phyloP scores from a whole-genome alignment of 306 rosid genomes.

The Gastrolobium villosum region DNA sequence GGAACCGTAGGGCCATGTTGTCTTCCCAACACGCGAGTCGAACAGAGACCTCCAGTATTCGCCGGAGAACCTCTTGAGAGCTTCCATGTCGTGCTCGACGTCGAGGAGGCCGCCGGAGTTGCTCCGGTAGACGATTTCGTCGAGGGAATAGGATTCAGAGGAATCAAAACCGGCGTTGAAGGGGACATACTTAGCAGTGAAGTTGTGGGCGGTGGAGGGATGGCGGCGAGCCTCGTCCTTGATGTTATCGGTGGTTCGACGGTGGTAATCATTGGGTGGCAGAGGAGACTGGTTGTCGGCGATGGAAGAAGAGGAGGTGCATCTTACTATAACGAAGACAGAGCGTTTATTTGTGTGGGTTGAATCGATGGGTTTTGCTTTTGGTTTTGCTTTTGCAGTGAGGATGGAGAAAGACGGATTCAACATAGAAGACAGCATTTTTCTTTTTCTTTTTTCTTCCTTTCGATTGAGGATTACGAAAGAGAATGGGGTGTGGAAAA shows the following conservation, averaged over 20 bases:
- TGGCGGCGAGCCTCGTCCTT: conserved; percentile 81
- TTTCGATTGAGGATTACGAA: no score
- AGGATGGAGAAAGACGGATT: conserved; percentile 57
- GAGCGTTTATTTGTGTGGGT: conserved; percentile 10
- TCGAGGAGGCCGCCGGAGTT: conserved; percentile 83
- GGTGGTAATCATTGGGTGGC: conserved; percentile 47
- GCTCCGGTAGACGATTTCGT: conserved; percentile 88
- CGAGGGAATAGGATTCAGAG: conserved; percentile 78
- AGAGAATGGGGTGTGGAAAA: no score
- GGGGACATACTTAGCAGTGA: conserved; percentile 82
- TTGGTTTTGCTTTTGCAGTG: conserved; percentile 46
- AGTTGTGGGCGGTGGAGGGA: conserved; percentile 46
- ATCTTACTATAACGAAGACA: conserved; percentile 10
- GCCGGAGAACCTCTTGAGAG: conserved; percentile 67
- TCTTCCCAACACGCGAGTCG: conserved; percentile 91
- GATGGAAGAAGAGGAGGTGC: conserved; percentile 48
- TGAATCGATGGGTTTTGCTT: conserved; percentile 28
- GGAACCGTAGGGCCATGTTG: conserved; percentile 92
- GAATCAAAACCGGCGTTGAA: conserved; percentile 64
- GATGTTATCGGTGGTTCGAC: conserved; percentile 66
- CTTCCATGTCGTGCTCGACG: conserved; percentile 80
- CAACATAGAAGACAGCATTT: conserved; percentile 50
- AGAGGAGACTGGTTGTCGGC: conserved; percentile 30
- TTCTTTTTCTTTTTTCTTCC: background rate
- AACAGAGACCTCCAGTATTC: conserved; percentile 81